A percentile compares a stretch with the other conserved stretches of the same genome.
Evolutionary conservation across 1,139 yeast genomes (phyloP).

Genomic region (Scheffersomyces parashehatae): DNA sequence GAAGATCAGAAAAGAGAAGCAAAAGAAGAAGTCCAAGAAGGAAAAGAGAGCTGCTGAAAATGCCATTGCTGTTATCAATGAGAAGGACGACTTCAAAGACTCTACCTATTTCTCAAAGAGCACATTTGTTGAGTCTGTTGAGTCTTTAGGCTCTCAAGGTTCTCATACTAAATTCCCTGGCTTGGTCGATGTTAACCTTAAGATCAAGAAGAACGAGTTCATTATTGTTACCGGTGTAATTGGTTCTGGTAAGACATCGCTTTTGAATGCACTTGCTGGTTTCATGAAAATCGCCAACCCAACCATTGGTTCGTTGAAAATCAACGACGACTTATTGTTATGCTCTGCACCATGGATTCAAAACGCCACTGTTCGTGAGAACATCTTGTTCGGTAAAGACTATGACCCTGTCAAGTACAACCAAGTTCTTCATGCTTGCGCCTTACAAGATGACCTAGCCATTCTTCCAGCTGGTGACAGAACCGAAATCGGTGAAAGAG

Average conservation of each 20-base stretch:
- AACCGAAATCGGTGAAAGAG: slow-evolving; percentile 47
- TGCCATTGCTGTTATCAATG: neutral
- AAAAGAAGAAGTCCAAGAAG: slow-evolving; percentile 13
- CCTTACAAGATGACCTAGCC: slow-evolving; percentile 39
- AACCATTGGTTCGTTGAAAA: slow-evolving; percentile 23
- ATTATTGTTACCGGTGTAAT: slow-evolving; percentile 42
- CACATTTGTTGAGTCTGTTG: slow-evolving; percentile 14
- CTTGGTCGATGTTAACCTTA: slow-evolving; percentile 29
- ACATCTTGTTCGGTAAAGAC: slow-evolving; percentile 38
- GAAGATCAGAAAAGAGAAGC: slow-evolving; percentile 14
- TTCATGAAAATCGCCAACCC: slow-evolving; percentile 34
- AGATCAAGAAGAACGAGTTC: slow-evolving; percentile 31
- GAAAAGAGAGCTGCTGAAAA: slow-evolving; percentile 1
- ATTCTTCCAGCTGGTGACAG: slow-evolving; percentile 36
- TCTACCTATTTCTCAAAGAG: slow-evolving; percentile 4
- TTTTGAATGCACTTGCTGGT: slow-evolving; percentile 39
- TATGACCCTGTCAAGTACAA: slow-evolving; percentile 31
- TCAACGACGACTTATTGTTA: slow-evolving; percentile 30
- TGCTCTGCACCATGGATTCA: slow-evolving; percentile 48
- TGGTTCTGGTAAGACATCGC: slow-evolving; percentile 44
- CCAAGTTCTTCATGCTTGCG: slow-evolving; percentile 37
- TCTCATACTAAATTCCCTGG: slow-evolving; percentile 26
- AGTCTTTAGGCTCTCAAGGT: neutral
- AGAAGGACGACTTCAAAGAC: slow-evolving; percentile 7
- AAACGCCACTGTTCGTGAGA: slow-evolving; percentile 45